These are phyloP conservation scores for Hygrophorus russula DNA, from an alignment of 768 basidiomycete genomes.

Conservation along the genomic window DNA sequence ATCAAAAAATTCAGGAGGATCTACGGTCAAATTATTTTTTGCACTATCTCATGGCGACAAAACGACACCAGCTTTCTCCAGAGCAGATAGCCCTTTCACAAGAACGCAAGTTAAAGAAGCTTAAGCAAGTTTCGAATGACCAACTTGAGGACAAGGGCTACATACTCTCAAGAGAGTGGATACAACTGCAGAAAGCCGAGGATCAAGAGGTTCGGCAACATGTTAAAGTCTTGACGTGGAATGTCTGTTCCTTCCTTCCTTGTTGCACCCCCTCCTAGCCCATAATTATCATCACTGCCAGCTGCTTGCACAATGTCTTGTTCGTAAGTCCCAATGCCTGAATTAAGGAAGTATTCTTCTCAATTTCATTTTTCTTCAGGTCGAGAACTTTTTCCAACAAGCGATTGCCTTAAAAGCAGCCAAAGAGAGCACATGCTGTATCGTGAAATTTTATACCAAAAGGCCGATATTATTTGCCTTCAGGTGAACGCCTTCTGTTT, in stretches of 20 bases:
- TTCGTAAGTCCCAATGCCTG: conserved; percentile 43
- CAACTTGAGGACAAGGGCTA: conserved; percentile 12
- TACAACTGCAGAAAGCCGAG: conserved; percentile 17
- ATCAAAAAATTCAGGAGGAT: no score
- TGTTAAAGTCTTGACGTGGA: conserved; percentile 70
- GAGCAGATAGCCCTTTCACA: conserved; percentile 48
- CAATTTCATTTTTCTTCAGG: conserved; percentile 29
- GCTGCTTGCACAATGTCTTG: conserved; percentile 70
- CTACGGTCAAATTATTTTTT: no score
- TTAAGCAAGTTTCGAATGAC: conserved; percentile 11
- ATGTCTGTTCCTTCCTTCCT: conserved; percentile 43
- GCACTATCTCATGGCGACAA: conserved; percentile 15
- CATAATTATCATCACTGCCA: conserved; percentile 17
- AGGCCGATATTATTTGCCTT: conserved; percentile 78
- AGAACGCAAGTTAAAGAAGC: conserved; percentile 37
- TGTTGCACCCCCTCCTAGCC: conserved; percentile 6
- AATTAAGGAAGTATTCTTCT: background rate
- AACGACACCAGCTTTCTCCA: conserved; percentile 16
- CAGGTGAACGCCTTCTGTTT: conserved; percentile 38
- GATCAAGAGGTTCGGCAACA: conserved; percentile 16
- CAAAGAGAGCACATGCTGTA: conserved; percentile 70
- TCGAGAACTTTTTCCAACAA: conserved; percentile 74
- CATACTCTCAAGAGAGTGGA: conserved; percentile 30
- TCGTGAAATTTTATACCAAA: conserved; percentile 57
- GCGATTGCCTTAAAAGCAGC: conserved; percentile 67